Evolutionary conservation across 495 filamentous ascomycete genomes (phyloP).

Genomic region (Platismatia glauca): DNA sequence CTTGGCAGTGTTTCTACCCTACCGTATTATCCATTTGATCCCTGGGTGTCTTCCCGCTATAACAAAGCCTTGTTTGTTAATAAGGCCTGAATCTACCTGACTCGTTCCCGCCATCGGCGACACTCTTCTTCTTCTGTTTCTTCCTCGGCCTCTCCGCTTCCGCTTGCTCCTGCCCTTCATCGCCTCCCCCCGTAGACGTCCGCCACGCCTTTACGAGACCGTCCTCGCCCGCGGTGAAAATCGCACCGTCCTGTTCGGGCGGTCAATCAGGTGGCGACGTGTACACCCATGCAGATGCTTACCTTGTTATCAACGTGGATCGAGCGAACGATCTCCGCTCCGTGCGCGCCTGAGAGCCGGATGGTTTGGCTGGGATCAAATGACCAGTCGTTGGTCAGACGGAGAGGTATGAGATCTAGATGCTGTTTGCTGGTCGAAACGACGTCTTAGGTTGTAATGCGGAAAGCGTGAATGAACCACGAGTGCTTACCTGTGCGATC

Average conservation of each 20-base stretch:
- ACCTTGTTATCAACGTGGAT: conserved; percentile 65
- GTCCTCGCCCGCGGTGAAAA: conserved; percentile 75
- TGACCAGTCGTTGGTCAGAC: conserved; percentile 48
- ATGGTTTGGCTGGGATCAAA: conserved; percentile 53
- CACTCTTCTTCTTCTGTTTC: conserved; percentile 27
- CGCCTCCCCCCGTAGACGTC: neutral
- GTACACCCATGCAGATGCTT: conserved; percentile 19
- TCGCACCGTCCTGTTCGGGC: conserved; percentile 45
- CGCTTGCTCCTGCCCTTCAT: conserved; percentile 31
- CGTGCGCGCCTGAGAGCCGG: conserved; percentile 67
- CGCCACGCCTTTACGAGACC: conserved; percentile 55
- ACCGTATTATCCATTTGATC: too few relatives aligned
- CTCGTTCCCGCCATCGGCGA: neutral
- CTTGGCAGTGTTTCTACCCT: neutral
- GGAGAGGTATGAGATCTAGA: conserved; percentile 59
- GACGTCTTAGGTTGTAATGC: neutral
- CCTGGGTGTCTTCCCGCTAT: neutral
- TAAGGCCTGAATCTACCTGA: conserved; percentile 18
- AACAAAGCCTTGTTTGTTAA: neutral
- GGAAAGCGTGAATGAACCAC: neutral
- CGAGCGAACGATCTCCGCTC: conserved; percentile 73
- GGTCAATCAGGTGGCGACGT: conserved; percentile 1
- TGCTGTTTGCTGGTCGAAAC: conserved; percentile 44
- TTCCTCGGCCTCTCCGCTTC: conserved; percentile 49
- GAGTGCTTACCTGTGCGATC: conserved; percentile 44